phyloP scores from a whole-genome alignment of 129 eudicot species.

The Flaveria linearis region DNA sequence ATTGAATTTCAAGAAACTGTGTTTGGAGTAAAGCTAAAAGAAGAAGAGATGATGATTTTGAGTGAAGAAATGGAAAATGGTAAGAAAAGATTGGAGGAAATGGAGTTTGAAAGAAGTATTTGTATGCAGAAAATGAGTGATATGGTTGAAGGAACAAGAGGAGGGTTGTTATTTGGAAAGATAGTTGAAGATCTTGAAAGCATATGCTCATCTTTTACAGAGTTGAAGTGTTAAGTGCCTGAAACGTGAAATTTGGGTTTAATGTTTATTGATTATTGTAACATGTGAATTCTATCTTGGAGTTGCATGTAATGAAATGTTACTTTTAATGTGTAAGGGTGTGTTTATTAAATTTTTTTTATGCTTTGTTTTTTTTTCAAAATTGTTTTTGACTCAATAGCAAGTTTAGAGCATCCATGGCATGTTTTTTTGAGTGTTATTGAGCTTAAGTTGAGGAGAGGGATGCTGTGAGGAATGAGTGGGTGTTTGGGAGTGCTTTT shows the following conservation, averaged over 20 bases:
- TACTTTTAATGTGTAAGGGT: slow-evolving; percentile 23
- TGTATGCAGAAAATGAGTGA: slow-evolving; percentile 41
- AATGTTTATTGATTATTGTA: slow-evolving; percentile 5
- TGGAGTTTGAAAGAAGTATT: slow-evolving; percentile 44
- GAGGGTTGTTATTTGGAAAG: slow-evolving; percentile 48
- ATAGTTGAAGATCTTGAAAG: slow-evolving; percentile 58
- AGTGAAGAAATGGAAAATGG: slow-evolving; percentile 55
- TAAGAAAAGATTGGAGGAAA: slow-evolving; percentile 32
- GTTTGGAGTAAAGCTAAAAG: slow-evolving; percentile 52
- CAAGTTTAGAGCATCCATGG: too few species aligned
- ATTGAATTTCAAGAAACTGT: slow-evolving; percentile 48
- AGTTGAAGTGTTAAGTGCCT: slow-evolving; percentile 54
- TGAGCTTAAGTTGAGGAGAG: too few species aligned
- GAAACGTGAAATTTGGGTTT: slow-evolving; percentile 22
- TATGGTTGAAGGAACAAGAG: slow-evolving; percentile 34
- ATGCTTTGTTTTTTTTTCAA: neutral
- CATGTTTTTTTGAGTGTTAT: too few species aligned
- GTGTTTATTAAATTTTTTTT: slow-evolving; percentile 21
- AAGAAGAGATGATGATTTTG: slow-evolving; percentile 56
- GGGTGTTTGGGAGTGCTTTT: too few species aligned
- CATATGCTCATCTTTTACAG: slow-evolving; percentile 50
- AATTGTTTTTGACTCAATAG: too few species aligned
- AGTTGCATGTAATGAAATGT: slow-evolving; percentile 32
- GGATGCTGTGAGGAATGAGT: too few species aligned
- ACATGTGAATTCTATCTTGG: slow-evolving; percentile 30